Conservation (phyloP, 305 asterid genomes). For the Lippia alba region DNA sequence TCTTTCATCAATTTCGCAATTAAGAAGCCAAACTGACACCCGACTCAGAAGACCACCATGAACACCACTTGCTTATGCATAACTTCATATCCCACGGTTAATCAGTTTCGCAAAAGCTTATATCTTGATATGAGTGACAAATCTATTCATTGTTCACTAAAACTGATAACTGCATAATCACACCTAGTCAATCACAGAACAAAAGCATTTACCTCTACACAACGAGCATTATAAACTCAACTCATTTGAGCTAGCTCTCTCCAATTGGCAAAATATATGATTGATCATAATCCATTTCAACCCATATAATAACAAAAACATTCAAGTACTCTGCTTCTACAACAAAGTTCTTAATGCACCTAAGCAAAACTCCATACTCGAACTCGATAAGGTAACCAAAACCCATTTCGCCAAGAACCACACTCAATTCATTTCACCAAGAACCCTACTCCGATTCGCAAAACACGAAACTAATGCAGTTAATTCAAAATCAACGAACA, state of each 20-base stretch:
- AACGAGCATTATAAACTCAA: no score
- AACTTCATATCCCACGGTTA: no score
- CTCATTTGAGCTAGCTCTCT: background rate
- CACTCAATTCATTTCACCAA: no score
- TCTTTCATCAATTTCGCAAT: background rate
- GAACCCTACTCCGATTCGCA: background rate
- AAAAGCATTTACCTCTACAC: background rate
- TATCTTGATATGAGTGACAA: no score
- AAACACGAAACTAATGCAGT: background rate
- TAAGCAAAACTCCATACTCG: background rate
- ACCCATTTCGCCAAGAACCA: background rate
- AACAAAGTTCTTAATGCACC: slow-evolving; percentile 15
- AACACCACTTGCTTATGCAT: no score
- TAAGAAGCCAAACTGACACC: background rate
- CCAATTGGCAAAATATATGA: background rate
- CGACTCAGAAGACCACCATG: background rate
- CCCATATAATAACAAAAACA: background rate
- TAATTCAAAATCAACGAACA: background rate
- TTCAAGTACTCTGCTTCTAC: background rate
- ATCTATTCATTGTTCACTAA: no score
- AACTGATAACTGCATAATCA: background rate
- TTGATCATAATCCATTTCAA: slow-evolving; percentile 16
- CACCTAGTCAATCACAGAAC: background rate
- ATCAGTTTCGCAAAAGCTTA: no score
- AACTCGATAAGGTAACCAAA: background rate